phyloP scores from a whole-genome alignment of 2,329 filamentous ascomycete genomes.

The Blumeriella jaapii region DNA sequence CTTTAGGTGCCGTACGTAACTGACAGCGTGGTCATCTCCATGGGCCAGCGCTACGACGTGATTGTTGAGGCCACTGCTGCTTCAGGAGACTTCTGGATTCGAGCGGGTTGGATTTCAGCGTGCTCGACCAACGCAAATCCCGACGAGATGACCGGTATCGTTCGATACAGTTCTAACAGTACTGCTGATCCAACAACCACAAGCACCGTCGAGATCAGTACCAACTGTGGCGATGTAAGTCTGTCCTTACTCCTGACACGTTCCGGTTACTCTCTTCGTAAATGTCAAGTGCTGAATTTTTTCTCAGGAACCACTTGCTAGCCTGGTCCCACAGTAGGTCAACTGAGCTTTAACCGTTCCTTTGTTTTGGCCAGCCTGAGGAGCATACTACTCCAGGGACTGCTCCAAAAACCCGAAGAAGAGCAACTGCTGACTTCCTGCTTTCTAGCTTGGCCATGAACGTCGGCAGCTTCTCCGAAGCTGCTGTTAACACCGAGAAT shows the following conservation, averaged over 20 bases:
- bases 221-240: conserved; percentile 23
- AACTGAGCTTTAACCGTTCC: too few relatives aligned
- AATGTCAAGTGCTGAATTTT: too few relatives aligned
- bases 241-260: background rate
- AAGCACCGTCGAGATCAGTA: conserved; percentile 12
- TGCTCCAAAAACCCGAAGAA: too few relatives aligned
- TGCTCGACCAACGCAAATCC: conserved; percentile 48
- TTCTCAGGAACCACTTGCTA: conserved; percentile 18
- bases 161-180: conserved; percentile 31
- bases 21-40: conserved; percentile 40
- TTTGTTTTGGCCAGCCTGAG: too few relatives aligned
- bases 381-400: too few relatives aligned
- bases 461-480: conserved; percentile 12
- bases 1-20: conserved; percentile 43
- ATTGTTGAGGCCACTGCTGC: conserved; percentile 42
- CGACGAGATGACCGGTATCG: conserved; percentile 30
- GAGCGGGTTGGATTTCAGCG: conserved; percentile 35
- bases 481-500: conserved; percentile 9
- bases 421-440: too few relatives aligned
- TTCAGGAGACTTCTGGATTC: conserved; percentile 45
- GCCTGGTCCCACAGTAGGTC: conserved; percentile 23
- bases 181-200: conserved; percentile 25
- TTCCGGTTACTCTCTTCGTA: too few relatives aligned
- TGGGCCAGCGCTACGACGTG: conserved; percentile 38
- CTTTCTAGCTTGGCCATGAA: conserved; percentile 14